Evolutionary conservation across 2,329 filamentous ascomycete genomes (phyloP).

Genomic region (Tolypocladium amazonense): DNA sequence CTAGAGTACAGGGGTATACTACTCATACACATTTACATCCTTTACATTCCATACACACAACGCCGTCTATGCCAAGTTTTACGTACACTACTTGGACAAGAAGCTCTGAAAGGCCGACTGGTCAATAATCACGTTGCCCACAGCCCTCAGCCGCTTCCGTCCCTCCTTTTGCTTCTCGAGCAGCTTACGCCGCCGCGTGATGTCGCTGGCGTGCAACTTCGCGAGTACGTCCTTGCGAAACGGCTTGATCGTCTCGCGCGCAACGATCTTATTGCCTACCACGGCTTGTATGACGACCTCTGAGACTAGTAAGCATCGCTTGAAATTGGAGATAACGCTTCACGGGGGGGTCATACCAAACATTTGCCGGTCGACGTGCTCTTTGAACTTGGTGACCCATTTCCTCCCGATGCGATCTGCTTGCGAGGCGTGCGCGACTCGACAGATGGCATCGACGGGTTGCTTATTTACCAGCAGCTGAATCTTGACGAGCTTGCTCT

Average conservation of each 20-base stretch:
- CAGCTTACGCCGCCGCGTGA: constrained; percentile 71
- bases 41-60: neutral
- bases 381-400: constrained; percentile 95
- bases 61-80: neutral
- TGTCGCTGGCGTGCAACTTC: constrained; percentile 87
- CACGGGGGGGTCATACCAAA: constrained; percentile 41
- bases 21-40: neutral
- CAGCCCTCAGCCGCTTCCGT: constrained; percentile 71
- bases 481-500: constrained; percentile 74
- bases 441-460: constrained; percentile 88
- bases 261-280: constrained; percentile 71
- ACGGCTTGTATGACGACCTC: constrained; percentile 93
- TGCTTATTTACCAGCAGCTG: constrained; percentile 89
- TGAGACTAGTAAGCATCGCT: constrained; percentile 7
- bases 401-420: constrained; percentile 67
- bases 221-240: constrained; percentile 91
- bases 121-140: constrained; percentile 92
- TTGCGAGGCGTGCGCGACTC: constrained; percentile 76
- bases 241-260: constrained; percentile 89
- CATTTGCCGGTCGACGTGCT: constrained; percentile 93
- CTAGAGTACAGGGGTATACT: neutral
- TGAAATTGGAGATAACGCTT: too few relatives aligned
- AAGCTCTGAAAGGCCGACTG: constrained; percentile 94
- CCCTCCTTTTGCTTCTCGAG: constrained; percentile 97
- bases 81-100: constrained; percentile 54